Evolutionary conservation across 768 basidiomycete genomes (phyloP).

Genomic region (Kwoniella bestiolae): DNA sequence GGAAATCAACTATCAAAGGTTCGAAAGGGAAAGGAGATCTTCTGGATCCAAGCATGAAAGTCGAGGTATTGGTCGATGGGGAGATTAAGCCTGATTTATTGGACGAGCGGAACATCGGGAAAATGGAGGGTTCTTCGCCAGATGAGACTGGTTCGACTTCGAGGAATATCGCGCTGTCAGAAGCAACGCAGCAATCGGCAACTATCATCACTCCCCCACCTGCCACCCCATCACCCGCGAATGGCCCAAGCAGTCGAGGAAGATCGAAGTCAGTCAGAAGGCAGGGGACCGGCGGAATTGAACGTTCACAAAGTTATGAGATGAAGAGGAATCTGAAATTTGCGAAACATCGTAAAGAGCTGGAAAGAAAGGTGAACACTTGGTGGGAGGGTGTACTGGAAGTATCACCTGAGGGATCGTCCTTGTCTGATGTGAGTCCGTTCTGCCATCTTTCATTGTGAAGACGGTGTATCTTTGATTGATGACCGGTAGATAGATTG

Average conservation of each 20-base stretch:
- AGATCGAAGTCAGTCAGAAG: background rate
- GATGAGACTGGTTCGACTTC: background rate
- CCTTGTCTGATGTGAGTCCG: background rate
- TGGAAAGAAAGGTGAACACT: background rate
- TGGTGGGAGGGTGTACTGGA: conserved; percentile 1
- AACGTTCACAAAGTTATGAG: background rate
- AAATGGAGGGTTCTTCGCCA: background rate
- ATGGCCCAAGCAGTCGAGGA: background rate
- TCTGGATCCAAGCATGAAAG: background rate
- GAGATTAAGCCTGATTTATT: conserved; percentile 1
- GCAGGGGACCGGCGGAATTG: background rate
- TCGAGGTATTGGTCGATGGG: background rate
- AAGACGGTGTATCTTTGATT: background rate
- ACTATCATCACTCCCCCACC: too few relatives aligned
- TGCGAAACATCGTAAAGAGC: background rate
- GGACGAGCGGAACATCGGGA: background rate
- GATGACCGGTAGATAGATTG: too few relatives aligned
- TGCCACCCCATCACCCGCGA: background rate
- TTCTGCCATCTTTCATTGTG: background rate
- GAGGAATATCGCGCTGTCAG: too few relatives aligned
- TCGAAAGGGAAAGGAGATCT: background rate
- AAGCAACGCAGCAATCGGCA: background rate
- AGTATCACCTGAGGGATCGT: background rate
- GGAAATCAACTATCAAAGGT: background rate
- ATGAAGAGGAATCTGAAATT: conserved; percentile 1